A percentile compares a stretch with the other conserved stretches of the same genome.
Conservation (phyloP, 495 filamentous ascomycete genomes). For the Aspergillus biplanus region DNA sequence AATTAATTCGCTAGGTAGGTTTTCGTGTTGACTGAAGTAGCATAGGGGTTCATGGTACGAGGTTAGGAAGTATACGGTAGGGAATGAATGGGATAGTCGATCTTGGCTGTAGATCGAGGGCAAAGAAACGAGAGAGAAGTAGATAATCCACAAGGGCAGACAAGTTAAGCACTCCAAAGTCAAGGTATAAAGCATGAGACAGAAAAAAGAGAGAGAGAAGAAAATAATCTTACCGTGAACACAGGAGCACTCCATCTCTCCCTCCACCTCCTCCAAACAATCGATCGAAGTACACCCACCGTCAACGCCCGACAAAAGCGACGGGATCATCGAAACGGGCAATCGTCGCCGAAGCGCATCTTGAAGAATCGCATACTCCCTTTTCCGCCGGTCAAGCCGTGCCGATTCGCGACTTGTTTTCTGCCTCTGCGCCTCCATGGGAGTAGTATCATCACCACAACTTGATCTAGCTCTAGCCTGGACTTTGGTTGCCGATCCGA, state of each 20-base stretch:
- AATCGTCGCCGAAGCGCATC: conserved; percentile 10
- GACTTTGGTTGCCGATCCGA: not conserved
- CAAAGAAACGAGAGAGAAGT: no score
- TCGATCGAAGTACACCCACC: not conserved
- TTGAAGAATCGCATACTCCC: conserved; percentile 15
- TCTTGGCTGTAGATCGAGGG: no score
- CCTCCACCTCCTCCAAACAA: not conserved
- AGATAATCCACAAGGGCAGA: no score
- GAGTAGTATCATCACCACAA: conserved; percentile 7
- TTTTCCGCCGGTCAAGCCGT: conserved; percentile 14
- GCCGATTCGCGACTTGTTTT: conserved; percentile 51
- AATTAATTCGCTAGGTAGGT: no score
- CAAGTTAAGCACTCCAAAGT: no score
- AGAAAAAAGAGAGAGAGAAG: not conserved
- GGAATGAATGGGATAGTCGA: no score
- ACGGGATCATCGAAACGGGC: conserved; percentile 5
- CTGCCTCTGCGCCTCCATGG: conserved; percentile 76
- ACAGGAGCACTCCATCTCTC: not conserved
- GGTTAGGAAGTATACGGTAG: no score
- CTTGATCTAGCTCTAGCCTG: conserved; percentile 10
- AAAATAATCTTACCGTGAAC: no score
- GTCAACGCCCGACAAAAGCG: not conserved
- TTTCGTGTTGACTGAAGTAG: no score
- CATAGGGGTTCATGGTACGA: no score
- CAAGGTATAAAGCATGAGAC: not conserved